A percentile compares a stretch with the other conserved stretches of the same genome.
phyloP scores from a whole-genome alignment of 768 basidiomycete genomes.

The Neoboletus subvelutipes region DNA sequence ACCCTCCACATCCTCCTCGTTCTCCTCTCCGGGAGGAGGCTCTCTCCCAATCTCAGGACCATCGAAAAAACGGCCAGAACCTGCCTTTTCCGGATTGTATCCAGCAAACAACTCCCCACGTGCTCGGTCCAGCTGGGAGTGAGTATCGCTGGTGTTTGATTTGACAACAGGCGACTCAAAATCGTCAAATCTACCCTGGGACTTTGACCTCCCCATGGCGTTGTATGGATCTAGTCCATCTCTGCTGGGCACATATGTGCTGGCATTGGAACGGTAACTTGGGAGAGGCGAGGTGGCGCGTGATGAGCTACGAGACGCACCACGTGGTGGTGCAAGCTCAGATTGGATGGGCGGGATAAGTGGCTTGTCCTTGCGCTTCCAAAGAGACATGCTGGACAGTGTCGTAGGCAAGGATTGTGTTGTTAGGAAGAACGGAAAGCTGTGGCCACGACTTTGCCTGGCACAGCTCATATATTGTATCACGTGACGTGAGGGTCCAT shows the following conservation, averaged over 20 bases:
- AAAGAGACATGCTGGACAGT: constrained; percentile 33
- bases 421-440: constrained; percentile 3
- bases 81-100: constrained; percentile 57
- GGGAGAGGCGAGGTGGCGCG: constrained; percentile 41
- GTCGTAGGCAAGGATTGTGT: background rate
- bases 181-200: constrained; percentile 29
- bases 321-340: constrained; percentile 26
- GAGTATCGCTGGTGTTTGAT: constrained; percentile 20
- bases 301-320: constrained; percentile 29
- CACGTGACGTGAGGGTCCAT: constrained; percentile 18
- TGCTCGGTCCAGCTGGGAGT: constrained; percentile 58
- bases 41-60: constrained; percentile 48
- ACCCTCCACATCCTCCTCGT: constrained; percentile 87
- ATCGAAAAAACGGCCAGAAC: constrained; percentile 70
- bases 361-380: constrained; percentile 64
- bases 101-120: constrained; percentile 76
- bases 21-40: constrained; percentile 64
- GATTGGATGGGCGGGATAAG: constrained; percentile 66
- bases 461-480: background rate
- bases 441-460: background rate
- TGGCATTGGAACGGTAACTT: constrained; percentile 50
- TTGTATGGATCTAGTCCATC: constrained; percentile 59
- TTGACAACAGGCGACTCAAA: constrained; percentile 15
- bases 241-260: constrained; percentile 66
- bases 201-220: constrained; percentile 26